These are phyloP conservation scores for Vicia faba DNA, from an alignment of 306 rosid genomes.

Conservation along the genomic window DNA sequence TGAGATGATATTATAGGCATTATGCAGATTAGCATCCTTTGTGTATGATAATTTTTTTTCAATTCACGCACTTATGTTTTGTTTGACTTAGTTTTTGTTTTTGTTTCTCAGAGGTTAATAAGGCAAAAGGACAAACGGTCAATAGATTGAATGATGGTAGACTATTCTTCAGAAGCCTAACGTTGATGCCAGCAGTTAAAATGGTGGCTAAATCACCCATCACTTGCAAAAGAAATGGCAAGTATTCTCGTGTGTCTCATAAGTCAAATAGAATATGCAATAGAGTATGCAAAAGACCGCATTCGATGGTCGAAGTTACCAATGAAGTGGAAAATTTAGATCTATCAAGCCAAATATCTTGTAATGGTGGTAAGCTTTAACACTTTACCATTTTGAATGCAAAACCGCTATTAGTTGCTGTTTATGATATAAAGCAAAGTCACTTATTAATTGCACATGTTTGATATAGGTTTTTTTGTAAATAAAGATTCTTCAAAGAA, in stretches of 20 bases:
- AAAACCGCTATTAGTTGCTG: not conserved
- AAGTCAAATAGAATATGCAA: slow-evolving; percentile 35
- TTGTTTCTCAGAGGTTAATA: slow-evolving; percentile 1
- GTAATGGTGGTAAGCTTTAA: slow-evolving; percentile 36
- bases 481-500: slow-evolving; percentile 18
- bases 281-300: slow-evolving; percentile 30
- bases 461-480: slow-evolving; percentile 30
- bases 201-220: slow-evolving; percentile 34
- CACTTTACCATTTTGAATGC: not conserved
- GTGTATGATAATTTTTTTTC: slow-evolving; percentile 3
- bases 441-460: slow-evolving; percentile 10
- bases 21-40: slow-evolving; percentile 2
- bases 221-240: slow-evolving; percentile 27
- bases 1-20: not conserved
- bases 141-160: slow-evolving; percentile 19
- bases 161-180: slow-evolving; percentile 18
- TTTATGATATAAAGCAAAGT: not conserved
- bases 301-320: slow-evolving; percentile 10
- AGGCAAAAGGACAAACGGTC: slow-evolving; percentile 6
- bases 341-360: slow-evolving; percentile 20
- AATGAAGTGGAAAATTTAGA: slow-evolving; percentile 26
- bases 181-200: slow-evolving; percentile 22
- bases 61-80: slow-evolving; percentile 18
- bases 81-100: slow-evolving; percentile 14
- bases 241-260: slow-evolving; percentile 34